Evolutionary conservation across 2,329 filamentous ascomycete genomes (phyloP), one percentile per base, ranked within the genome.

Genomic region (Karstenula rhodostoma): DNA sequence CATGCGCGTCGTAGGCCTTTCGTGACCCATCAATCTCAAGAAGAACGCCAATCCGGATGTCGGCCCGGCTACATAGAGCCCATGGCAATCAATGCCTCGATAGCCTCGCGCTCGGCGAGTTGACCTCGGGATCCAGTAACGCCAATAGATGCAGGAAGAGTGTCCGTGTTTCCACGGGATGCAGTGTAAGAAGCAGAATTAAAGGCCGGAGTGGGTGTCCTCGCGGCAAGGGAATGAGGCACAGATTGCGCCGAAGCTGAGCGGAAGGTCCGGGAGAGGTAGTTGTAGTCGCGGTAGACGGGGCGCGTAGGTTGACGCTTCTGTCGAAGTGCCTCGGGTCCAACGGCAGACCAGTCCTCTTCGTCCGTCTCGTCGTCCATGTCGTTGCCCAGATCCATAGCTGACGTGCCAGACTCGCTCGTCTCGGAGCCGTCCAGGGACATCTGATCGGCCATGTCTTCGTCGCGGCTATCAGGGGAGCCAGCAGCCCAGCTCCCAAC

Each of bases 311-410:
- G 69, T 66, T 68, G 67, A 56, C 62, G 67, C 66, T 80, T 86
- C 78, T 84, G 89, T 80, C 94, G 89, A 68, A 97, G 85, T 66
- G 92, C 92, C 57, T 91, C 93, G 32, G 94, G 92, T 57, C 93
- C 94, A 63, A 97, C 90, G 55, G 91, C 88, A 49, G 91, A 92
- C 94, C 94, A 97, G 79, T 98, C 94, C 79, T 98, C 94, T 75
- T 97, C 93, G 75, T 98, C 95, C 25, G 95, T 98, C 61, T 92
- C 86, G 73, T 97, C 93, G 64, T 82, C 78, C 62, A 92, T 88
- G 73, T 96, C 90, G 68, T 92, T 90, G 69, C 89, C 88, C 81
- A 89, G 79, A 77, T 76, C 84, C 44, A 86, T 86, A 19, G 89
- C 90, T 70, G 93, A 90, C 33, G 90, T 93, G 73, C 91, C 93